Conservation (phyloP, 768 basidiomycete genomes). For the Leucosporidium yakuticum region DNA sequence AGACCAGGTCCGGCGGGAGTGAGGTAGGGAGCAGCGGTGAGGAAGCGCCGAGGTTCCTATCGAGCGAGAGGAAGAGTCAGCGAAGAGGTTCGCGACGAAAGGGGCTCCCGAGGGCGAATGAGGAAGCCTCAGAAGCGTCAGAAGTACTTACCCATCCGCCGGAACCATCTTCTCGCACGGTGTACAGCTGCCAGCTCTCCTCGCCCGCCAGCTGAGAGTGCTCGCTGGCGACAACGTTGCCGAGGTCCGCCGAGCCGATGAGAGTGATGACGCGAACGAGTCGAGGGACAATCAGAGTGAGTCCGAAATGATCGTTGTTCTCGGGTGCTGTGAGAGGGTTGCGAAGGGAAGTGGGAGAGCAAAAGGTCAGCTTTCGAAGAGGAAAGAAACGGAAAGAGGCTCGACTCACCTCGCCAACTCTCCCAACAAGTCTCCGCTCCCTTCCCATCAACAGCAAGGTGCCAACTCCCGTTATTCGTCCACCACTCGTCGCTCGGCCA, state of each 20-base stretch:
- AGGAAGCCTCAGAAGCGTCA: background rate
- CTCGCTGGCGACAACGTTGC: conserved; percentile 28
- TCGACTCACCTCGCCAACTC: conserved; percentile 14
- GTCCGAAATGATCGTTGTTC: conserved; percentile 28
- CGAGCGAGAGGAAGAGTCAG: background rate
- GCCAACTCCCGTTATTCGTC: conserved; percentile 23
- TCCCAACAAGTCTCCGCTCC: conserved; percentile 24
- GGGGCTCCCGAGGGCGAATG: background rate
- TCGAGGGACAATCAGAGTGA: conserved; percentile 19
- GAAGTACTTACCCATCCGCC: conserved; percentile 25
- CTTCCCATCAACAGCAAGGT: conserved; percentile 24
- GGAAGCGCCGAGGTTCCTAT: conserved; percentile 18
- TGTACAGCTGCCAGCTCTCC: conserved; percentile 32
- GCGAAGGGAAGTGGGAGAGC: background rate
- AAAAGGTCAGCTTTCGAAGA: background rate
- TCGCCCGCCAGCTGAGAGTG: conserved; percentile 11
- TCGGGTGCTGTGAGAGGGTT: conserved; percentile 10
- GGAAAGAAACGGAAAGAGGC: background rate
- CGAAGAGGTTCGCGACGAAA: background rate
- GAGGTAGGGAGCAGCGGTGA: background rate
- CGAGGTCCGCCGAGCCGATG: conserved; percentile 26
- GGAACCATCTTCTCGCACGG: conserved; percentile 9
- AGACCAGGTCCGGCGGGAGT: background rate
- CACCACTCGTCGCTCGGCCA: conserved; percentile 21
- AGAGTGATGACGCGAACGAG: conserved; percentile 6